Conservation (phyloP, 805 yeast genomes). For the Ogataea philodendri region DNA sequence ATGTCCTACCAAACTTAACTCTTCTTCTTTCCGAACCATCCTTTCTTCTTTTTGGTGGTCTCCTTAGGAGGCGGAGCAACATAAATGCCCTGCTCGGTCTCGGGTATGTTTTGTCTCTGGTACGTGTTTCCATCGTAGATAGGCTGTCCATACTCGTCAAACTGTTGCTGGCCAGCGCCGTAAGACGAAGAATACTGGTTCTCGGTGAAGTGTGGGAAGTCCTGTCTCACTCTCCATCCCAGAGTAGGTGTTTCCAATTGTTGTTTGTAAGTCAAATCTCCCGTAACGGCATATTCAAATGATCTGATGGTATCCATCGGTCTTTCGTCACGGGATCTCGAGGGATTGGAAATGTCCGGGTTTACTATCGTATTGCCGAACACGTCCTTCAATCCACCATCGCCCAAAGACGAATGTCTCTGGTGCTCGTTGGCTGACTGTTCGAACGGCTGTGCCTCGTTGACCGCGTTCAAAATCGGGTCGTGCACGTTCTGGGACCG, state of each 20-base stretch:
- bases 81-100: constrained; percentile 34
- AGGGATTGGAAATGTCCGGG: constrained; percentile 90
- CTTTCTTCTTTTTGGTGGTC: constrained; percentile 69
- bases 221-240: constrained; percentile 86
- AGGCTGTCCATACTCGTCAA: constrained; percentile 39
- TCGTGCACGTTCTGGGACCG: constrained; percentile 75
- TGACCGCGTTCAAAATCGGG: constrained; percentile 90
- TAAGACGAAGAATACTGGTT: constrained; percentile 35
- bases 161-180: constrained; percentile 31
- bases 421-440: constrained; percentile 41
- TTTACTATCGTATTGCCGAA: constrained; percentile 78
- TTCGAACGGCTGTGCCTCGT: constrained; percentile 95
- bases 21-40: constrained; percentile 69
- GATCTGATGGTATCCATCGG: constrained; percentile 94
- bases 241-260: constrained; percentile 73
- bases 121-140: constrained; percentile 33
- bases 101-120: constrained; percentile 13
- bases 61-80: constrained; percentile 45
- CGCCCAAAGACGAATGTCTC: constrained; percentile 34
- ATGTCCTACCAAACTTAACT: too few species aligned
- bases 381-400: constrained; percentile 64
- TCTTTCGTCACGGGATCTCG: constrained; percentile 90
- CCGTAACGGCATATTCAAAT: constrained; percentile 92
- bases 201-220: constrained; percentile 56
- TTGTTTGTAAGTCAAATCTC: constrained; percentile 75